phyloP scores from a whole-genome alignment of 1,284 basidiomycete genomes.

The Naganishia sp. region DNA sequence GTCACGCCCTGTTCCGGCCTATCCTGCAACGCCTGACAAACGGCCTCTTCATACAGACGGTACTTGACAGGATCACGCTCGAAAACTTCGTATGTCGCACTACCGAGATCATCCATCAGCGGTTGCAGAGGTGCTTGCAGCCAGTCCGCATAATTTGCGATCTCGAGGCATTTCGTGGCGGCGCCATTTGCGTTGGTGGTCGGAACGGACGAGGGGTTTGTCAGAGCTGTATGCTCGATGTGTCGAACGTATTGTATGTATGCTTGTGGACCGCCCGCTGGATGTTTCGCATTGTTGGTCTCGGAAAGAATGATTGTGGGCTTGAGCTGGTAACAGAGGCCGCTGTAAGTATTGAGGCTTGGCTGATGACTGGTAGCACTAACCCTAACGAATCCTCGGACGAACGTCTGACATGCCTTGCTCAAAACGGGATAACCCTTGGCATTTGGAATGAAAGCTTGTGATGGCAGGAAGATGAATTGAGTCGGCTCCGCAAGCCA shows the following conservation, averaged over 20 bases:
- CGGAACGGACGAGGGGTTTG: constrained; percentile 32
- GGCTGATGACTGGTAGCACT: constrained; percentile 37
- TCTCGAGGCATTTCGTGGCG: constrained; percentile 22
- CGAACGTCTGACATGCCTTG: constrained; percentile 84
- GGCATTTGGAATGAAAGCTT: constrained; percentile 89
- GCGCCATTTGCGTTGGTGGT: constrained; percentile 25
- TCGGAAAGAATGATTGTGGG: constrained; percentile 80
- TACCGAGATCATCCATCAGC: constrained; percentile 94
- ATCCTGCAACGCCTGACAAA: constrained; percentile 77
- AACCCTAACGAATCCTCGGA: constrained; percentile 83
- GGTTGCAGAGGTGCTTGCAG: constrained; percentile 96
- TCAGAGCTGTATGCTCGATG: constrained; percentile 61
- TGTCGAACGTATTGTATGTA: constrained; percentile 89
- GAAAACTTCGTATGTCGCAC: constrained; percentile 94
- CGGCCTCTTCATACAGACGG: constrained; percentile 89
- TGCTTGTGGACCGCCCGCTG: constrained; percentile 76
- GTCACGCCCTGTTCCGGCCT: constrained; percentile 62
- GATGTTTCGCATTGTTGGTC: constrained; percentile 65
- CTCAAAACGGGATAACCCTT: constrained; percentile 97
- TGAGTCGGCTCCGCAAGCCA: constrained; percentile 92
- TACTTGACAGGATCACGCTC: constrained; percentile 98
- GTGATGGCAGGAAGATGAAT: constrained; percentile 83
- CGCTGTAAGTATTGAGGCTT: not conserved
- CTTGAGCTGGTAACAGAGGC: constrained; percentile 60
- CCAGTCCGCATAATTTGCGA: constrained; percentile 79